phyloP scores from a whole-genome alignment of 257 asterid genomes.

The Salvia rosmarinus region DNA sequence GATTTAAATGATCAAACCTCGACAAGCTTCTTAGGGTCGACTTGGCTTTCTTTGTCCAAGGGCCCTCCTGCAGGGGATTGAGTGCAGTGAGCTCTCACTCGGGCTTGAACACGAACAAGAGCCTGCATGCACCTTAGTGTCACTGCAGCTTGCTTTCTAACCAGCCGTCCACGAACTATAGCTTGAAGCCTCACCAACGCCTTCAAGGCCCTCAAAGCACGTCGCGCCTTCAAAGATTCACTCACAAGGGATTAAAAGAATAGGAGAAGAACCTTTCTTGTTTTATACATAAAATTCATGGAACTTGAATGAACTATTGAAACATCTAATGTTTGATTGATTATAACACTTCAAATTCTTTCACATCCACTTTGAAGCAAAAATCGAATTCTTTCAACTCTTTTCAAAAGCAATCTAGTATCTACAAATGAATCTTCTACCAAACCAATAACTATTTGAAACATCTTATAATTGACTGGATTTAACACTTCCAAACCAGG shows the following conservation, averaged over 20 bases:
- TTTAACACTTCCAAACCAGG: background rate
- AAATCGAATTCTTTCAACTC: background rate
- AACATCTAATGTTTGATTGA: background rate
- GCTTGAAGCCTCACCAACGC: slow-evolving; percentile 95
- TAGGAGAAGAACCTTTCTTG: background rate
- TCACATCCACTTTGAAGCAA: background rate
- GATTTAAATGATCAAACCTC: slow-evolving; percentile 65
- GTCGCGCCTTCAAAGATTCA: slow-evolving; percentile 63
- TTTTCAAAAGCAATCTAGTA: background rate
- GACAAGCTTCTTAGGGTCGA: slow-evolving; percentile 53
- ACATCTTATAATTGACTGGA: background rate
- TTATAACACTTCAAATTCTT: background rate
- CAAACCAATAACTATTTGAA: background rate
- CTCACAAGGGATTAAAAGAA: background rate
- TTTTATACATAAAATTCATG: background rate
- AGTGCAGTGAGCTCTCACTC: slow-evolving; percentile 66
- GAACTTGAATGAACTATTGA: background rate
- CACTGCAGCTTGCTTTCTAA: slow-evolving; percentile 83
- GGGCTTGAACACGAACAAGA: slow-evolving; percentile 79
- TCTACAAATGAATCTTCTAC: background rate
- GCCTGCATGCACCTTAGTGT: slow-evolving; percentile 94
- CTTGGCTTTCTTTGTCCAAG: slow-evolving; percentile 26
- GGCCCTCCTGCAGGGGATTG: slow-evolving; percentile 45
- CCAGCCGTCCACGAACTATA: slow-evolving; percentile 78
- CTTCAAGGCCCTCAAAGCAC: slow-evolving; percentile 85